A percentile compares a stretch with the other conserved stretches of the same genome.
phyloP scores from a whole-genome alignment of 169 alveolate genomes.

The Ichthyophthirius multifiliis region DNA sequence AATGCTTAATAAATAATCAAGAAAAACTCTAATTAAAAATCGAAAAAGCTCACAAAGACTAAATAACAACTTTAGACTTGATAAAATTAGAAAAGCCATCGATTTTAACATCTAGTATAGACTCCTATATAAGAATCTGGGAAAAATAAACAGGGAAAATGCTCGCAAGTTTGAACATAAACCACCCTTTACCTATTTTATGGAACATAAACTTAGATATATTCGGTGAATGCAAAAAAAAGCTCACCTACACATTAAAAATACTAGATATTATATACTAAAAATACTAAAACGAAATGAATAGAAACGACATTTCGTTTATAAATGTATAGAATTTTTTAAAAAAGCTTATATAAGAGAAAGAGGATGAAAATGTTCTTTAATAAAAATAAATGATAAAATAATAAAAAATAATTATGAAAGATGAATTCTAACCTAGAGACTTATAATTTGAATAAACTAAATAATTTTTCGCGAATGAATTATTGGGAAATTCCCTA shows the following conservation, averaged over 20 bases:
- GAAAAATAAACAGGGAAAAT: not conserved
- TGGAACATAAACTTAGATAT: slow-evolving; percentile 18
- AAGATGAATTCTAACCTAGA: slow-evolving; percentile 39
- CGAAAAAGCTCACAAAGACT: slow-evolving; percentile 7
- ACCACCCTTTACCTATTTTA: slow-evolving; percentile 37
- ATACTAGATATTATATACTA: slow-evolving; percentile 22
- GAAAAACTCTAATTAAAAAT: not conserved
- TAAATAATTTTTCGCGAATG: slow-evolving; percentile 21
- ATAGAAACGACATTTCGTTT: not conserved
- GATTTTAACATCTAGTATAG: not conserved
- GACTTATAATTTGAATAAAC: slow-evolving; percentile 30
- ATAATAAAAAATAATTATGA: slow-evolving; percentile 10
- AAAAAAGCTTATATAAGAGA: not conserved
- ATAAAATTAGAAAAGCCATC: not conserved
- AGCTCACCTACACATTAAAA: slow-evolving; percentile 31
- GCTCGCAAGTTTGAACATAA: slow-evolving; percentile 14
- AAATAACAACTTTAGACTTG: not conserved
- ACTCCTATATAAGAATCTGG: slow-evolving; percentile 4
- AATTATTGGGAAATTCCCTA: slow-evolving; percentile 27
- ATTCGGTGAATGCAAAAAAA: slow-evolving; percentile 19
- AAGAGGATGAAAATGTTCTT: not conserved
- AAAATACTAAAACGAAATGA: slow-evolving; percentile 15
- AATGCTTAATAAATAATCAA: too few relatives aligned
- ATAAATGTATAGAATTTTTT: not conserved
- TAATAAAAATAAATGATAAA: not conserved